Evolutionary conservation across 352 stramenopile genomes (phyloP).

Genomic region (Plasmopara viticola): DNA sequence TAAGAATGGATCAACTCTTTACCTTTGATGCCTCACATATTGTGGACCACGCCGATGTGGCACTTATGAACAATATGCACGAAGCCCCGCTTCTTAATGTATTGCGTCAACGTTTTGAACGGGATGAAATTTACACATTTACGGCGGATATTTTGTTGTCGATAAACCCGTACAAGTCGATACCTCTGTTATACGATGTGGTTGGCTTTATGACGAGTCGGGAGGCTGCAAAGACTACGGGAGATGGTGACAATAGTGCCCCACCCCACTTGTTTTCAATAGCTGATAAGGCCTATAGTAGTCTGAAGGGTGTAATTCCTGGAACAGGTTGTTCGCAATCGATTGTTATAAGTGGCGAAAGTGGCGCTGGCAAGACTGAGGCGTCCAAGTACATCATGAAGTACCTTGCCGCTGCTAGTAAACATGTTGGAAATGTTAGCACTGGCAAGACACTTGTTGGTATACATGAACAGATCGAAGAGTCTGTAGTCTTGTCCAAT

Average conservation of each 20-base stretch:
- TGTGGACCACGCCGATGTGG: conserved; percentile 79
- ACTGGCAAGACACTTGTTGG: conserved; percentile 10
- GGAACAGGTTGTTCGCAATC: conserved; percentile 75
- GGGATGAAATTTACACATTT: conserved; percentile 83
- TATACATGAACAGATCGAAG: conserved; percentile 76
- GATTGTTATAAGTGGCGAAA: conserved; percentile 92
- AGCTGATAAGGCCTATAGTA: conserved; percentile 65
- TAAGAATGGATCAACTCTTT: conserved; percentile 49
- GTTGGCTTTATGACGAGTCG: conserved; percentile 61
- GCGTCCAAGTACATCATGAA: conserved; percentile 92
- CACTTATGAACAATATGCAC: conserved; percentile 88
- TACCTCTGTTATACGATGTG: conserved; percentile 78
- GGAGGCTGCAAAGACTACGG: conserved; percentile 22
- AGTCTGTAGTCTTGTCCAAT: conserved; percentile 77
- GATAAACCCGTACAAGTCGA: conserved; percentile 85
- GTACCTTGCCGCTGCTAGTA: conserved; percentile 74
- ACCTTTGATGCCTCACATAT: conserved; percentile 82
- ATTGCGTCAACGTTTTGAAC: conserved; percentile 71
- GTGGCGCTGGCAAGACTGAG: conserved; percentile 91
- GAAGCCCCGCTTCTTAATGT: conserved; percentile 77
- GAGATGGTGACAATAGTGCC: conserved; percentile 25
- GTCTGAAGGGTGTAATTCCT: conserved; percentile 56
- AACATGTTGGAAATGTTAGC: conserved; percentile 28
- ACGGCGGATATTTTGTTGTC: conserved; percentile 79
- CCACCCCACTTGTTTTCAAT: conserved; percentile 79